A percentile compares a stretch with the other conserved stretches of the same genome.
Conservation (phyloP, 495 filamentous ascomycete species). For the Penicillium atrosanguineum region DNA sequence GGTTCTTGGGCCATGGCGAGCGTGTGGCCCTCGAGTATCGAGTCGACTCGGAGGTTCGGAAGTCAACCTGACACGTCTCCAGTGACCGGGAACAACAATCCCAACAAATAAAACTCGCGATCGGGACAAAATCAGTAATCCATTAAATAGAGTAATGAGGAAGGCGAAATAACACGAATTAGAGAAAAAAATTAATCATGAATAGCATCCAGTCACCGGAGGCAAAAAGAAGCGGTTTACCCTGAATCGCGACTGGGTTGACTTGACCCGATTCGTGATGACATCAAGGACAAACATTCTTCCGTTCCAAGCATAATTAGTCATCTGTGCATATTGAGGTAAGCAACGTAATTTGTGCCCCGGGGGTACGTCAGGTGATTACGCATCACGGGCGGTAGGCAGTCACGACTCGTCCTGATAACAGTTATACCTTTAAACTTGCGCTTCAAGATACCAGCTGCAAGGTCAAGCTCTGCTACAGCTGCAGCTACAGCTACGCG, state of each 20-base stretch:
- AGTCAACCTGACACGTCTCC: slow-evolving; percentile 33
- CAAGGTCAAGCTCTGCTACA: background rate
- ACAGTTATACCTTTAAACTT: background rate
- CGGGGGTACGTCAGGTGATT: slow-evolving; percentile 13
- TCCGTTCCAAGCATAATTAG: slow-evolving; percentile 8
- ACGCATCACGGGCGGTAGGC: slow-evolving; percentile 12
- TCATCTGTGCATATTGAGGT: slow-evolving; percentile 1
- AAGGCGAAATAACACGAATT: slow-evolving; percentile 9
- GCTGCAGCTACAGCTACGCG: background rate
- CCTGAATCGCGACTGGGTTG: slow-evolving; percentile 11
- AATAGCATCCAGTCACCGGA: slow-evolving; percentile 6
- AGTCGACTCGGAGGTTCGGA: slow-evolving; percentile 7
- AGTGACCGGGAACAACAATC: slow-evolving; percentile 31
- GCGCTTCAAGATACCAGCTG: background rate
- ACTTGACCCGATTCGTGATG: slow-evolving; percentile 6
- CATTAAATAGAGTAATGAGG: slow-evolving; percentile 16
- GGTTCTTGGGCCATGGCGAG: slow-evolving; percentile 24
- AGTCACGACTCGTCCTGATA: slow-evolving; percentile 7
- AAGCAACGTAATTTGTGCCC: background rate
- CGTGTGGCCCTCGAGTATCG: slow-evolving; percentile 7
- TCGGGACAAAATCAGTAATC: slow-evolving; percentile 12
- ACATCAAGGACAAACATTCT: slow-evolving; percentile 6
- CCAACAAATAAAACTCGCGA: slow-evolving; percentile 7
- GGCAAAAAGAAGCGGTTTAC: slow-evolving; percentile 5
- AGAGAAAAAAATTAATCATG: slow-evolving; percentile 12